Evolutionary conservation across 441 rosid species (phyloP), one percentile per base, ranked within the genome.

Genomic region (Pelargonium myrrhifolium): DNA sequence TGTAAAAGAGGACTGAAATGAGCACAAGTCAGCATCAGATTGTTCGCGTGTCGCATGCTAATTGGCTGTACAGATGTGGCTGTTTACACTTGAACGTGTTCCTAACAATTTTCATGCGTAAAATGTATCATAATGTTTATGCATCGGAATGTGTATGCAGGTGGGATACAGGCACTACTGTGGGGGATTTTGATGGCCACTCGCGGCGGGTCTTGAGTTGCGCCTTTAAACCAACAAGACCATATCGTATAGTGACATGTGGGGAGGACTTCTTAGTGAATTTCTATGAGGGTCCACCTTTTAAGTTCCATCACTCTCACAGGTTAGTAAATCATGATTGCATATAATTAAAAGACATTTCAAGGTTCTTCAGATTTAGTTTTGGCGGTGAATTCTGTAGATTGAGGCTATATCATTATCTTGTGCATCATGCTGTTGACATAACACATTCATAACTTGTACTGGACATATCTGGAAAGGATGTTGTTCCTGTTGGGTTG

Each of bases 211-310:
- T 51, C 58, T 51, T 51, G 17, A 51, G 58, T 51, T 51, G 58
- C 2, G 58, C 58, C 58, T 51, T 51, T 51, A 51, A 51, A 51
- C 58, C 58, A 15, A 51, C 58, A 51, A 51, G 58, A 15, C 58
- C 58, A 6, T 51, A 4, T 51, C 58, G 58, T 51, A 51, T 51
- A n/a, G 58, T 51, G 21, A 51, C 58, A 51, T 51, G 58, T 18
- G 58, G 58, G 20, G 58, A 51, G 58, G 58, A 51, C 58, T 51
- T 51, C 58, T 51, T 51, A 8, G 58, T 51, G 58, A 51, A 51
- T 51, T 51, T 51, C 17, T 51, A 51, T 51, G 58, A 51, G 20
- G 58, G 58, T 6, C 58, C 58, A 51, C 58, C 58, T 51, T 51
- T 51, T 51, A 51, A 51, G 58, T 51, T 51, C 58, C 15, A 7